A percentile compares a stretch with the other conserved stretches of the same genome.
Conservation (phyloP, 352 stramenopile genomes). For the Pythium aphanidermatum region DNA sequence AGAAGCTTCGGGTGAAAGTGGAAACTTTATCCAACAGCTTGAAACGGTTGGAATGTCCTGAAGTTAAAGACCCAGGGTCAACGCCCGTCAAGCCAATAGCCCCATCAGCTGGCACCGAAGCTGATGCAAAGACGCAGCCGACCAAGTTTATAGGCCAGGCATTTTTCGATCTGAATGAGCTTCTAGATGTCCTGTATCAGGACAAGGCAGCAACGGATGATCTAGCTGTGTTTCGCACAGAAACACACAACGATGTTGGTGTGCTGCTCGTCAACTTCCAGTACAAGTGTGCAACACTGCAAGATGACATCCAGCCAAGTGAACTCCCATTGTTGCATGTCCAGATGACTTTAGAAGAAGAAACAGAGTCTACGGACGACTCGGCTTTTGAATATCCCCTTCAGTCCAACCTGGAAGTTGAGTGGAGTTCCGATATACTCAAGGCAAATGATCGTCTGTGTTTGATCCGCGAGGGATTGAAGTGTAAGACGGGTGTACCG, state of each 20-base stretch:
- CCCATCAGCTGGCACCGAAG: constrained; percentile 3
- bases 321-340: constrained; percentile 21
- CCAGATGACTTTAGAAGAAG: constrained; percentile 29
- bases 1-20: neutral
- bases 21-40: too few relatives aligned
- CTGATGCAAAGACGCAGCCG: constrained; percentile 5
- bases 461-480: constrained; percentile 34
- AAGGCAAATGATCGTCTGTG: constrained; percentile 29
- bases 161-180: constrained; percentile 35
- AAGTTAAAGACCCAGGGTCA: too few relatives aligned
- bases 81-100: too few relatives aligned
- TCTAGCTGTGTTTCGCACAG: constrained; percentile 29
- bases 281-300: constrained; percentile 39
- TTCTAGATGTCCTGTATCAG: constrained; percentile 37
- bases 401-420: constrained; percentile 27
- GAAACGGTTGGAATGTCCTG: too few relatives aligned
- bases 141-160: constrained; percentile 37
- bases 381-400: constrained; percentile 34
- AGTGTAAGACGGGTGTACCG: constrained; percentile 32
- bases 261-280: constrained; percentile 34
- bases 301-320: constrained; percentile 17
- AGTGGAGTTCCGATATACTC: constrained; percentile 26
- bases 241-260: constrained; percentile 30
- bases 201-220: constrained; percentile 37
- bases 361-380: constrained; percentile 19